phyloP scores from a whole-genome alignment of 2,329 filamentous ascomycete genomes.

The Xylaria sp. region DNA sequence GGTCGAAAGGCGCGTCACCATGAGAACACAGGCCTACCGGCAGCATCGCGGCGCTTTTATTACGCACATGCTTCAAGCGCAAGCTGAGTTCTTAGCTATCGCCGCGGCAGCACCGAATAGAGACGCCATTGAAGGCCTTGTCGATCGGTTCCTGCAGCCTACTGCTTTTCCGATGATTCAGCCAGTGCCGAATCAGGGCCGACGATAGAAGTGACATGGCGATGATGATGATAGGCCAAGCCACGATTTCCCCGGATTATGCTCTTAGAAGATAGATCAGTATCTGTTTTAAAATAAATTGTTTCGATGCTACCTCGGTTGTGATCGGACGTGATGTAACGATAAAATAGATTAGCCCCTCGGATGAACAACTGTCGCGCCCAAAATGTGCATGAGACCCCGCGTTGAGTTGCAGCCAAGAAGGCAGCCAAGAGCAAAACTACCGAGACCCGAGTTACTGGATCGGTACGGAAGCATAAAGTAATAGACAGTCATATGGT shows the following conservation, averaged over 20 bases:
- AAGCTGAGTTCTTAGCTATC: constrained; percentile 17
- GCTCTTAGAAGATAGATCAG: constrained; percentile 8
- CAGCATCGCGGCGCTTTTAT: constrained; percentile 35
- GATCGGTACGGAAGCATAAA: constrained; percentile 5
- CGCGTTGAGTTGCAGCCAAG: constrained; percentile 3
- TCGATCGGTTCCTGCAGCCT: constrained; percentile 18
- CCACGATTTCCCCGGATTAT: constrained; percentile 28
- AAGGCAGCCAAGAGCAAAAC: constrained; percentile 21
- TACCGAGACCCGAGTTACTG: constrained; percentile 30
- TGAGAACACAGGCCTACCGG: constrained; percentile 39
- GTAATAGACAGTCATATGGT: constrained; percentile 6
- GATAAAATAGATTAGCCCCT: constrained; percentile 18
- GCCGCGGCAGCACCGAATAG: constrained; percentile 19
- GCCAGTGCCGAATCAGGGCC: not conserved
- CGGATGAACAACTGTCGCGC: constrained; percentile 16
- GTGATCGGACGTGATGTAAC: constrained; percentile 8
- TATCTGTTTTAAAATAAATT: constrained; percentile 15
- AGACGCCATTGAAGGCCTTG: constrained; percentile 30
- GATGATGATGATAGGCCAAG: not conserved
- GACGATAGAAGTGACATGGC: not conserved
- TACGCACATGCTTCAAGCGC: constrained; percentile 33
- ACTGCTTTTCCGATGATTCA: constrained; percentile 7
- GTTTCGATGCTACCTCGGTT: constrained; percentile 13
- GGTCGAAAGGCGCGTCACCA: constrained; percentile 33
- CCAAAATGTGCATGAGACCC: not conserved